phyloP scores from a whole-genome alignment of 176 grass and related monocot species.

The Hyparrhenia diplandra region DNA sequence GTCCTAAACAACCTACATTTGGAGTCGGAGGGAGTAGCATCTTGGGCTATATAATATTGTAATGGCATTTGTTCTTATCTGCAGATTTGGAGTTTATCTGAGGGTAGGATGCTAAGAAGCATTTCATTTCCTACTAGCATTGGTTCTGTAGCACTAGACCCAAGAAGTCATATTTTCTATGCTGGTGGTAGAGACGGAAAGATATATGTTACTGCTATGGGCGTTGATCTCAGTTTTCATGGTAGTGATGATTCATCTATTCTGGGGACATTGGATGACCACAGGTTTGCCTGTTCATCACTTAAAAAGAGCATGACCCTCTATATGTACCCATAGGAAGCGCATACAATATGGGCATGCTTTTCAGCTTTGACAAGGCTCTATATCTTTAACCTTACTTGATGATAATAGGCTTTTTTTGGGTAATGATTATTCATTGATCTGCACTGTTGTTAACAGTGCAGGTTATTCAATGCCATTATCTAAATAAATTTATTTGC shows the following conservation, averaged over 20 bases:
- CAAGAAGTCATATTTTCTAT: slow-evolving; percentile 77
- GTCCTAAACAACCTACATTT: background rate
- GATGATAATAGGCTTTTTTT: background rate
- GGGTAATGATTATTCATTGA: background rate
- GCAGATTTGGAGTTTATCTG: slow-evolving; percentile 79
- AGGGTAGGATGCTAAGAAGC: slow-evolving; percentile 69
- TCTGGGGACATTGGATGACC: background rate
- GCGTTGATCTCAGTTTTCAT: slow-evolving; percentile 50
- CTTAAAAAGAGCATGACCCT: background rate
- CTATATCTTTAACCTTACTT: background rate
- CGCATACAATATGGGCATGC: background rate
- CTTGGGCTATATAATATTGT: slow-evolving; percentile 15
- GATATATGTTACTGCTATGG: slow-evolving; percentile 79
- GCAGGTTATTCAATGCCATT: background rate
- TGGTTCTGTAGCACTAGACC: slow-evolving; percentile 56
- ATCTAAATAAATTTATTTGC: background rate
- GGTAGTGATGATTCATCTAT: slow-evolving; percentile 13
- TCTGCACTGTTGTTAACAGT: background rate
- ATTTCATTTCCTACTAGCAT: slow-evolving; percentile 60
- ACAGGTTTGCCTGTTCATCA: background rate
- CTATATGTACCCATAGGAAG: background rate
- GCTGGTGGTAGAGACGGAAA: slow-evolving; percentile 86
- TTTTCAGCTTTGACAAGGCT: background rate
- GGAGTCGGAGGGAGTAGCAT: background rate
- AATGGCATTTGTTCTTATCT: slow-evolving; percentile 13